Evolutionary conservation across 495 filamentous ascomycete species (phyloP).

Genomic region (Beverwykella pulmonaria): DNA sequence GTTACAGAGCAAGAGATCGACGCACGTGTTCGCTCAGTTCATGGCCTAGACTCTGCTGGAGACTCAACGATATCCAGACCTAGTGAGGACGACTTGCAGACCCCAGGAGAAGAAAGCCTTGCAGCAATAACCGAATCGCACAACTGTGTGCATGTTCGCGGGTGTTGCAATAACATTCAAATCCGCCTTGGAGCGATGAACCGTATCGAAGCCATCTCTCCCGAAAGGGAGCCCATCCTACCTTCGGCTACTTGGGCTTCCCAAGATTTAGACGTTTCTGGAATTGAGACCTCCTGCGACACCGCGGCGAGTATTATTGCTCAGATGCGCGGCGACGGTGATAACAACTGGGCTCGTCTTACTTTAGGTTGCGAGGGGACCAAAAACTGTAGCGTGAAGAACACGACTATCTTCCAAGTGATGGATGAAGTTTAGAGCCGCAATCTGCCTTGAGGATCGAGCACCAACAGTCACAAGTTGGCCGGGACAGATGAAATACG

Average conservation of each 20-base stretch:
- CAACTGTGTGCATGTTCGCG: too few relatives aligned
- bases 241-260: not conserved
- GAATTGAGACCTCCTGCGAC: conserved; percentile 14
- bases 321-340: conserved; percentile 10
- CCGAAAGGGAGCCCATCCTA: not conserved
- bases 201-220: not conserved
- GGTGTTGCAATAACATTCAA: too few relatives aligned
- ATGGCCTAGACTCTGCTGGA: not conserved
- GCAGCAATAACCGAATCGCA: too few relatives aligned
- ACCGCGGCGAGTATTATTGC: conserved; percentile 14
- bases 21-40: not conserved
- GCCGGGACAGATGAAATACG: too few relatives aligned
- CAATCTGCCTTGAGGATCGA: too few relatives aligned
- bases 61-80: not conserved
- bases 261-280: not conserved
- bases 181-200: not conserved
- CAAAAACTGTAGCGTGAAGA: conserved; percentile 11
- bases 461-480: too few relatives aligned
- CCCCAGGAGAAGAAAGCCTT: too few relatives aligned
- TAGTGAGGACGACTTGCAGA: not conserved
- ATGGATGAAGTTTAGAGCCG: conserved; percentile 9
- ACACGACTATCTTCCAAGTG: conserved; percentile 4
- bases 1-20: conserved; percentile 14
- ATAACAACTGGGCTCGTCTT: not conserved
- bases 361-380: conserved; percentile 2